Conservation (phyloP, 2,329 filamentous ascomycete species). For the Epichloe festucae region DNA sequence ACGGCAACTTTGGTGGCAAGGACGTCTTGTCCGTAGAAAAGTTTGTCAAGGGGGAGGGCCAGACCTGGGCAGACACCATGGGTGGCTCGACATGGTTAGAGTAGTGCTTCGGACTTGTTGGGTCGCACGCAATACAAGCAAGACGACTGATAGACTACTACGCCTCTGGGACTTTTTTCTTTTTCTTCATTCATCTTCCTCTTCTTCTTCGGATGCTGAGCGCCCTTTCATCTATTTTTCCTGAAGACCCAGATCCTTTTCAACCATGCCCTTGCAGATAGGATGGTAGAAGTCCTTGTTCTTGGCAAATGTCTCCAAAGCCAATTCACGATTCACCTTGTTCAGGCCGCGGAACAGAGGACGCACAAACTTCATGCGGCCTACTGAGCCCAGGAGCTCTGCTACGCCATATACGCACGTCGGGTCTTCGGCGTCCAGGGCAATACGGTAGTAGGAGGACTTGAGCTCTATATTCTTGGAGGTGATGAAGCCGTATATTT, state of each 20-base stretch:
- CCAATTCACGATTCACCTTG: conserved; percentile 60
- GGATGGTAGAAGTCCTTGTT: conserved; percentile 92
- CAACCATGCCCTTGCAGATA: conserved; percentile 74
- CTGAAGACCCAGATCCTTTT: conserved; percentile 58
- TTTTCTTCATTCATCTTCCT: neutral
- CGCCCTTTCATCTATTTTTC: neutral
- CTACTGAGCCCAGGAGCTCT: conserved; percentile 66
- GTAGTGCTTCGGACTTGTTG: conserved; percentile 11
- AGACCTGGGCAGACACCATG: conserved; percentile 36
- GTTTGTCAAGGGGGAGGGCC: conserved; percentile 30
- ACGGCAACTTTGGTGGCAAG: conserved; percentile 40
- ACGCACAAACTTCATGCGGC: conserved; percentile 94
- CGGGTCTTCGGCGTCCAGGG: conserved; percentile 59
- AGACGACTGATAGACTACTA: no score
- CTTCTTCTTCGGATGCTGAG: neutral
- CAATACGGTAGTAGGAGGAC: conserved; percentile 66
- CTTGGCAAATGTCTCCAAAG: conserved; percentile 71
- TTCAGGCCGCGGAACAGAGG: conserved; percentile 69
- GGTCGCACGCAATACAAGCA: neutral
- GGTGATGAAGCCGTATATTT: conserved; percentile 57
- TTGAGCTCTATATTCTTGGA: conserved; percentile 81
- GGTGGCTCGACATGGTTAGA: conserved; percentile 27
- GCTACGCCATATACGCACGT: conserved; percentile 58
- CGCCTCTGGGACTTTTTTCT: no score
- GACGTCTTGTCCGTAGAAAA: conserved; percentile 35